These are phyloP conservation scores for Penicillium sp. DNA, from an alignment of 2,329 filamentous ascomycete genomes.

Conservation along the genomic window DNA sequence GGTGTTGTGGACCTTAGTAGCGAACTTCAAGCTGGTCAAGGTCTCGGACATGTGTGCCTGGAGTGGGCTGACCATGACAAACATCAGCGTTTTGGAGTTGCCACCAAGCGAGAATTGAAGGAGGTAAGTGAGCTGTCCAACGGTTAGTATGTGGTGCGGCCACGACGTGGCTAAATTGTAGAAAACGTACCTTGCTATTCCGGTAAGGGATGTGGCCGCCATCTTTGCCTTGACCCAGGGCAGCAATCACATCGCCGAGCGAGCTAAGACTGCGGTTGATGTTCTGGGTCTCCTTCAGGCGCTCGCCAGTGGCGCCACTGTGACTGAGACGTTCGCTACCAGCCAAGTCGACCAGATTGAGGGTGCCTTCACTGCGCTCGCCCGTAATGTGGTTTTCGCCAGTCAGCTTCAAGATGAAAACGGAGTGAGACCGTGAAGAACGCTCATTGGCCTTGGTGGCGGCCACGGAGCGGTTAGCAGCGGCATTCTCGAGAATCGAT, in stretches of 20 bases:
- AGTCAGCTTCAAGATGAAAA: slow-evolving; percentile 75
- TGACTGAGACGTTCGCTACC: slow-evolving; percentile 87
- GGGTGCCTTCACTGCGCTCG: slow-evolving; percentile 81
- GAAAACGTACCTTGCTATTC: slow-evolving; percentile 70
- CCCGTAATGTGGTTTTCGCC: slow-evolving; percentile 66
- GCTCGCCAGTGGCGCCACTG: slow-evolving; percentile 76
- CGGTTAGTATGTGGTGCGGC: slow-evolving; percentile 15
- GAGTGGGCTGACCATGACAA: slow-evolving; percentile 93
- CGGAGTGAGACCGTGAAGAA: slow-evolving; percentile 88
- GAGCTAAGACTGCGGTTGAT: slow-evolving; percentile 95
- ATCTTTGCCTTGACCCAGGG: slow-evolving; percentile 74
- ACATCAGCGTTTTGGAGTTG: slow-evolving; percentile 97
- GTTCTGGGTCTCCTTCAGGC: slow-evolving; percentile 88
- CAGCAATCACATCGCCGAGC: slow-evolving; percentile 88
- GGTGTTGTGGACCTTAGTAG: slow-evolving; percentile 83
- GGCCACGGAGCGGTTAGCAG: slow-evolving; percentile 82
- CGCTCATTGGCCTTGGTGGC: slow-evolving; percentile 97
- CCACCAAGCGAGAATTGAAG: slow-evolving; percentile 91
- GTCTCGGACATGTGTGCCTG: slow-evolving; percentile 89
- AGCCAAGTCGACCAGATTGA: slow-evolving; percentile 93
- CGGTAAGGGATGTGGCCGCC: slow-evolving; percentile 82
- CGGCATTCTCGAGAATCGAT: slow-evolving; percentile 70
- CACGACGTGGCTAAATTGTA: neutral
- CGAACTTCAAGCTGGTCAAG: slow-evolving; percentile 89
- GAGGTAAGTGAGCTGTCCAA: slow-evolving; percentile 70